Conservation (phyloP, 495 filamentous ascomycete species). For the Daldinia childiae region DNA sequence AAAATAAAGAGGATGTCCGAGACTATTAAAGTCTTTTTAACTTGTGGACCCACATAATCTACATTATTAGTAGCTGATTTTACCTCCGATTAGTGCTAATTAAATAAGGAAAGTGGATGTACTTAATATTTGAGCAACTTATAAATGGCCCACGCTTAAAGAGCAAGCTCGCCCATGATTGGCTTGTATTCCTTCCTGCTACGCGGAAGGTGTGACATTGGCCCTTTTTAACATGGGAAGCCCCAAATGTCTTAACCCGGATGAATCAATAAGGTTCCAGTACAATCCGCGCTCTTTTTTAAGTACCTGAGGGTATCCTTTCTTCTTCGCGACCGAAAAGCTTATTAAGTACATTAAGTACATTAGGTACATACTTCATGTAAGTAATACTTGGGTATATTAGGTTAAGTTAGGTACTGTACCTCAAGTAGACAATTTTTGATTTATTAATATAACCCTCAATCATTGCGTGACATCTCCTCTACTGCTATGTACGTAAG, state of each 20-base stretch:
- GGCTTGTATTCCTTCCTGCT: slow-evolving; percentile 18
- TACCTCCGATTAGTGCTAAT: slow-evolving; percentile 39
- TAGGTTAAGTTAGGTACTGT: not conserved
- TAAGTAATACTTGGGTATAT: not conserved
- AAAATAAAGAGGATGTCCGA: slow-evolving; percentile 17
- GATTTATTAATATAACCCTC: not conserved
- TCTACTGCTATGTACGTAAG: not conserved
- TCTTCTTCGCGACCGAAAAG: not conserved
- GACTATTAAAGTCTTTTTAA: slow-evolving; percentile 32
- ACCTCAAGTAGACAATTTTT: not conserved
- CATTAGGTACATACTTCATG: not conserved
- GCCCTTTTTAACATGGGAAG: slow-evolving; percentile 26
- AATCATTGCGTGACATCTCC: not conserved
- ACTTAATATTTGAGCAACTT: slow-evolving; percentile 38
- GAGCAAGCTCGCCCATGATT: slow-evolving; percentile 22
- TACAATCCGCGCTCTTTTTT: slow-evolving; percentile 5
- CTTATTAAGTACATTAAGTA: not conserved
- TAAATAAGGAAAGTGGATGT: slow-evolving; percentile 36
- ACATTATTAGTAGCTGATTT: slow-evolving; percentile 40
- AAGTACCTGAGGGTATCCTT: slow-evolving; percentile 1
- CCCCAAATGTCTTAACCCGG: slow-evolving; percentile 35
- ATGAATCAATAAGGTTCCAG: slow-evolving; percentile 29
- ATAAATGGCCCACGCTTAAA: slow-evolving; percentile 38
- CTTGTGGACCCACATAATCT: slow-evolving; percentile 23
- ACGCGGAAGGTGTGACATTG: slow-evolving; percentile 36